Evolutionary conservation across 768 basidiomycete species (phyloP).

Genomic region (Pholiota molesta): DNA sequence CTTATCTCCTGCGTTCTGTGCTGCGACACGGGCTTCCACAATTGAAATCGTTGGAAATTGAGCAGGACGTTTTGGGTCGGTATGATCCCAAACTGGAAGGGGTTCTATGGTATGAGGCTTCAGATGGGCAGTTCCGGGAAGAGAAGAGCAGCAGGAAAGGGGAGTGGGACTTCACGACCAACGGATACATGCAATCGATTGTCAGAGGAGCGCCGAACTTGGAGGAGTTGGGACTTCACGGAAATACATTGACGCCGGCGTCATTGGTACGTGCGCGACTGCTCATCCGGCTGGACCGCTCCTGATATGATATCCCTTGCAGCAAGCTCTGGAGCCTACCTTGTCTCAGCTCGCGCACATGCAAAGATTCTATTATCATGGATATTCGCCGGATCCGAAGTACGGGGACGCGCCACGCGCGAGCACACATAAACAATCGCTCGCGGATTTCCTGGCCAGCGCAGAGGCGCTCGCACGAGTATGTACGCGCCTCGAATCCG

Average conservation of each 20-base stretch:
- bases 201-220: slow-evolving; percentile 17
- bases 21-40: slow-evolving; percentile 17
- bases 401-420: too few species aligned
- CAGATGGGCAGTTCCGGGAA: slow-evolving; percentile 9
- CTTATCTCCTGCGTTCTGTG: slow-evolving; percentile 20
- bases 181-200: slow-evolving; percentile 17
- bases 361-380: too few species aligned
- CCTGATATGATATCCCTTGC: not conserved
- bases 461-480: too few species aligned
- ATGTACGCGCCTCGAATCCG: not conserved
- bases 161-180: not conserved
- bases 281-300: not conserved
- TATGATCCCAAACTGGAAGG: slow-evolving; percentile 7
- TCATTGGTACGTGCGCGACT: not conserved
- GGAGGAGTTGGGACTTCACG: slow-evolving; percentile 10
- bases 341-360: too few species aligned
- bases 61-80: not conserved
- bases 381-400: too few species aligned
- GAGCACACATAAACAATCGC: too few species aligned
- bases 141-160: not conserved
- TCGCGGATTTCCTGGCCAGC: too few species aligned
- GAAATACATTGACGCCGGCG: not conserved
- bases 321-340: too few species aligned
- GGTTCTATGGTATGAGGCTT: slow-evolving; percentile 17
- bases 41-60: slow-evolving; percentile 16